Base-by-base conservation (phyloP, 148 eudicot species). In the Rhododendron simsii region DNA sequence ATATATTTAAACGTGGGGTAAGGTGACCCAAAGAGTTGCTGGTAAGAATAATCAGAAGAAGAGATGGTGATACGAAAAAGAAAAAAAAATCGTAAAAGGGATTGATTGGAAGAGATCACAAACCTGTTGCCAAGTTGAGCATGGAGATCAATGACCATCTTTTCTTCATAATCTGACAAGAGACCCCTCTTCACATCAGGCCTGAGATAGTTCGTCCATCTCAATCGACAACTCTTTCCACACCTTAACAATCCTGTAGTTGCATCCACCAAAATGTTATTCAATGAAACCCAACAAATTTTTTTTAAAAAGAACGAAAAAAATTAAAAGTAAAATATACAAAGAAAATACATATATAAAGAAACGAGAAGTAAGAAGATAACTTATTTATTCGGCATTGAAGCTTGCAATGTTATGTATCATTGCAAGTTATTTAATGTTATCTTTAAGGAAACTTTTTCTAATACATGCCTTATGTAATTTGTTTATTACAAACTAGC, bases 111-210 rank as follows among this genome's bases (percentile, higher is more conserved):
- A 61, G 30, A 12, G 23, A 30, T 12, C 6, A 77, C 18, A n/a
- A 28, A 91, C 93, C 93, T 92, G 81, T 92, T 92, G 78, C 93
- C 93, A 85, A 92, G 93, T 85, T 92, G 89, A 84, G 91, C 87
- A 90, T 92, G 93, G 55, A 92, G 91, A 88, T 92, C 93, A 87
- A 92, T 90, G 39, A 92, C 93, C 89, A 92, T 85, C 41, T 89
- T 90, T 86, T 92, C 93, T 88, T 92, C 93, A 77, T 53, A 37
- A 77, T 92, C 93, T 18, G 93, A 90, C 69, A 92, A 82, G 9
- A 92, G 84, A 44, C 93, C 93, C 30, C 93, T 89, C 67, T 92
- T 92, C 67, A 92, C 84, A 83, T 92, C 93, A 26, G 93, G 93
- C 79, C 93, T 89, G 0, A 92, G 90, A 84, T 92, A 92, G 48